Base-by-base conservation (phyloP, 495 filamentous ascomycete species). In the Rhizodiscina lignyota region DNA sequence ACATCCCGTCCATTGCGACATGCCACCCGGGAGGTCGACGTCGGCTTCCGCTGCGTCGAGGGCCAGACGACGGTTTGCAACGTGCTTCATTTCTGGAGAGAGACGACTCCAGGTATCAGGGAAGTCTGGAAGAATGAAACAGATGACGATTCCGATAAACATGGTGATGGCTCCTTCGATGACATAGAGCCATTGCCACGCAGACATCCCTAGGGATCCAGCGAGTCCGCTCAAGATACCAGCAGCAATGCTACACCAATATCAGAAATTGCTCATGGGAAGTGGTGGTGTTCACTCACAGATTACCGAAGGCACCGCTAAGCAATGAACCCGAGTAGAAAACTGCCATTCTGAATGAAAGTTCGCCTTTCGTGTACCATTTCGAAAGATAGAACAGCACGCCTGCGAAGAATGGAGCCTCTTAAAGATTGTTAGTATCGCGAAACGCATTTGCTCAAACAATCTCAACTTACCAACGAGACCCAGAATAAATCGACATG, bases 31-130 rank as follows among this genome's bases (percentile, higher is more conserved):
- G n/a, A n/a, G n/a, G n/a, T n/a, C n/a, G 38, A 83, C 75, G 52
- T 92, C 83, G 44, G 83, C 77, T 40, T 78, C 68, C n/a, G n/a
- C n/a, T n/a, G n/a, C n/a, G n/a, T n/a, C n/a, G n/a, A n/a, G n/a
- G n/a, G n/a, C n/a, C 5, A 85, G 52, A 4, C 81, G 60, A 71
- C 74, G 83, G 20, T 66, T 53, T 26, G 79, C 80, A 6, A 86
- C 57, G 8, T 68, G 58, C 22, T 67, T 66, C 48, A 86, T 77
- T 45, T 79, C 67, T 31, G 79, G 67, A 2, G 64, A 73, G 13
- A 87, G 58, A 78, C 81, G 83, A 6, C 43, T 49, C 1, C 79
- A 85, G 22, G 79, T 85, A 15, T 74, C 62, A n/a, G 81, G 82
- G 42, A 83, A 83, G 52, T 89, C 77, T 11, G 82, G 82, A 12